These are phyloP conservation scores for Boletus fagicola DNA, from an alignment of 768 basidiomycete genomes.

Conservation along the genomic window DNA sequence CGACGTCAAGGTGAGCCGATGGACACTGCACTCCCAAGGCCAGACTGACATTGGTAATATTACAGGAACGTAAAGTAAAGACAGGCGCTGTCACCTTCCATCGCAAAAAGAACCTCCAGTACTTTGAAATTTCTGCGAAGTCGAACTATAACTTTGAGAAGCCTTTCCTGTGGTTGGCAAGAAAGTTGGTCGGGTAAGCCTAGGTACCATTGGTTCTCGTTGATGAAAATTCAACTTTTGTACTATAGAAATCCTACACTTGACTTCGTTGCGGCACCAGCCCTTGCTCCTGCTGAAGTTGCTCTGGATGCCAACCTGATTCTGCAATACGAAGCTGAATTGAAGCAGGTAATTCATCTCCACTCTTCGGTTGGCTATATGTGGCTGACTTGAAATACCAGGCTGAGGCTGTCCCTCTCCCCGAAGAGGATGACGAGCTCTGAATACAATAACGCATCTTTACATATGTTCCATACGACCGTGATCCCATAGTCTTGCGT, in stretches of 20 bases:
- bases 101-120: slow-evolving; percentile 99
- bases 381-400: slow-evolving; percentile 30
- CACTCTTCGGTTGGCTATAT: not conserved
- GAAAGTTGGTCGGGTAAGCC: slow-evolving; percentile 93
- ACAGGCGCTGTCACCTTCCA: slow-evolving; percentile 99
- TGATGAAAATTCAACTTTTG: not conserved
- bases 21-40: not conserved
- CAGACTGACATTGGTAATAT: slow-evolving; percentile 7
- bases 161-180: slow-evolving; percentile 98
- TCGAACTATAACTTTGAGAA: slow-evolving; percentile 99
- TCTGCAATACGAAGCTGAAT: slow-evolving; percentile 73
- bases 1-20: slow-evolving; percentile 84
- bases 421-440: slow-evolving; percentile 94
- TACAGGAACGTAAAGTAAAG: slow-evolving; percentile 98
- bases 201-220: not conserved
- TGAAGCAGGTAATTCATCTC: slow-evolving; percentile 53
- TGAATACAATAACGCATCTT: slow-evolving; percentile 35
- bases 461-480: slow-evolving; percentile 21
- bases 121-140: slow-evolving; percentile 99
- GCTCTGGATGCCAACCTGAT: slow-evolving; percentile 76
- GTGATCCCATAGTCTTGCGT: slow-evolving; percentile 21
- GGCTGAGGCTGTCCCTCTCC: slow-evolving; percentile 92
- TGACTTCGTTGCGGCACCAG: slow-evolving; percentile 96
- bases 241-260: slow-evolving; percentile 69
- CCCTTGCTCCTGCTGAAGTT: slow-evolving; percentile 93